A percentile compares a stretch with the other conserved stretches of the same genome.
Conservation (phyloP, 345 rosid genomes). For the Trapa bicornis region DNA sequence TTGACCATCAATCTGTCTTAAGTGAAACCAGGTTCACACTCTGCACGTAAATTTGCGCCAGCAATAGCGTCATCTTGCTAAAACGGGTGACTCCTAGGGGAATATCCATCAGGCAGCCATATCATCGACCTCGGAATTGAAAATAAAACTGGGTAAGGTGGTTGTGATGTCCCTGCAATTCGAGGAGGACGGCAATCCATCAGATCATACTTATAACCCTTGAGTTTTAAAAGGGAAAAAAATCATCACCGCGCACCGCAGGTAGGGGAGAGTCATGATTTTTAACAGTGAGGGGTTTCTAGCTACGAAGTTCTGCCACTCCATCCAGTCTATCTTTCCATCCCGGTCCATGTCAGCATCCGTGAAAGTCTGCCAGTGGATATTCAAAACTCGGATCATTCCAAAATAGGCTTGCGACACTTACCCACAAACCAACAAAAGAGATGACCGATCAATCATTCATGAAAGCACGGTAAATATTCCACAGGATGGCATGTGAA, state of each 20-base stretch:
- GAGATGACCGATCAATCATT: no score
- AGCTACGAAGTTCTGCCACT: slow-evolving; percentile 78
- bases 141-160: slow-evolving; percentile 89
- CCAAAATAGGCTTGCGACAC: not conserved
- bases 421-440: no score
- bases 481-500: not conserved
- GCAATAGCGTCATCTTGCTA: not conserved
- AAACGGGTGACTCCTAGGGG: not conserved
- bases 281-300: slow-evolving; percentile 82
- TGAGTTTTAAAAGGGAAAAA: no score
- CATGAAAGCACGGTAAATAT: no score
- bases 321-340: slow-evolving; percentile 74
- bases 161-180: slow-evolving; percentile 86
- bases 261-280: slow-evolving; percentile 91
- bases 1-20: not conserved
- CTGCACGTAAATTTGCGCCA: not conserved
- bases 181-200: not conserved
- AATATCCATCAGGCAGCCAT: slow-evolving; percentile 32
- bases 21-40: not conserved
- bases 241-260: slow-evolving; percentile 72
- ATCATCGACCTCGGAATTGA: slow-evolving; percentile 87
- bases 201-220: not conserved
- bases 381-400: slow-evolving; percentile 1
- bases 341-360: slow-evolving; percentile 80
- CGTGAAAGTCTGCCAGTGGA: slow-evolving; percentile 55